These are phyloP conservation scores for Aspergillus texensis DNA, from an alignment of 2,329 filamentous ascomycete genomes.

Conservation along the genomic window DNA sequence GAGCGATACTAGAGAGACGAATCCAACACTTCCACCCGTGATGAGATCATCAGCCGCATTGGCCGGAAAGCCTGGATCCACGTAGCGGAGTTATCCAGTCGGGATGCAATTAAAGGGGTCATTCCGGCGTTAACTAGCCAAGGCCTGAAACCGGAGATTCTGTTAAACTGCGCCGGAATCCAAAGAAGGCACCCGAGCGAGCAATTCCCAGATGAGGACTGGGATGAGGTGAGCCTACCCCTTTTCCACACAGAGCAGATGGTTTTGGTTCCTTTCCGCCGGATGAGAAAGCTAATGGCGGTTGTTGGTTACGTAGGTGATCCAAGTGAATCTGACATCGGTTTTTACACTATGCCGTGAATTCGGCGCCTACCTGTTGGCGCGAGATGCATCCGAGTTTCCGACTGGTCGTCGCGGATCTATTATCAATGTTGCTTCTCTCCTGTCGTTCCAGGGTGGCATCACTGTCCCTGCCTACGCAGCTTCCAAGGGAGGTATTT, in stretches of 20 bases:
- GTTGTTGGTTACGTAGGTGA: slow-evolving; percentile 53
- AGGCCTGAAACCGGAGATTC: slow-evolving; percentile 68
- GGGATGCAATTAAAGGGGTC: slow-evolving; percentile 43
- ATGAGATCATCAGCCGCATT: slow-evolving; percentile 44
- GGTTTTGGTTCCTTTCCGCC: neutral
- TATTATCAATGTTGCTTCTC: slow-evolving; percentile 82
- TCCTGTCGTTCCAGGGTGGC: slow-evolving; percentile 83
- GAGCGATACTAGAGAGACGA: slow-evolving; percentile 54
- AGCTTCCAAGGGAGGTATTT: slow-evolving; percentile 81
- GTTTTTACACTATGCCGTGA: slow-evolving; percentile 61
- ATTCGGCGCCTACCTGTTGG: slow-evolving; percentile 37
- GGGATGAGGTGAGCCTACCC: slow-evolving; percentile 60
- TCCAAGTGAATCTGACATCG: slow-evolving; percentile 83
- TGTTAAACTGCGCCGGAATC: slow-evolving; percentile 86
- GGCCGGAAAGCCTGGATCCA: slow-evolving; percentile 47
- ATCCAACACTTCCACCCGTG: slow-evolving; percentile 46
- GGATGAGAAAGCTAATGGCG: neutral
- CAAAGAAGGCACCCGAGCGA: slow-evolving; percentile 77
- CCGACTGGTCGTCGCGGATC: slow-evolving; percentile 43
- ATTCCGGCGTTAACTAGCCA: slow-evolving; percentile 42
- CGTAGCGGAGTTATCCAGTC: slow-evolving; percentile 47
- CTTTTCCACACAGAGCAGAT: slow-evolving; percentile 2
- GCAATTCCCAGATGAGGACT: slow-evolving; percentile 75
- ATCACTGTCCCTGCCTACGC: slow-evolving; percentile 87
- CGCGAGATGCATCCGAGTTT: slow-evolving; percentile 36